Evolutionary conservation across 2,329 filamentous ascomycete species (phyloP).

Genomic region (Penicillium sp.): DNA sequence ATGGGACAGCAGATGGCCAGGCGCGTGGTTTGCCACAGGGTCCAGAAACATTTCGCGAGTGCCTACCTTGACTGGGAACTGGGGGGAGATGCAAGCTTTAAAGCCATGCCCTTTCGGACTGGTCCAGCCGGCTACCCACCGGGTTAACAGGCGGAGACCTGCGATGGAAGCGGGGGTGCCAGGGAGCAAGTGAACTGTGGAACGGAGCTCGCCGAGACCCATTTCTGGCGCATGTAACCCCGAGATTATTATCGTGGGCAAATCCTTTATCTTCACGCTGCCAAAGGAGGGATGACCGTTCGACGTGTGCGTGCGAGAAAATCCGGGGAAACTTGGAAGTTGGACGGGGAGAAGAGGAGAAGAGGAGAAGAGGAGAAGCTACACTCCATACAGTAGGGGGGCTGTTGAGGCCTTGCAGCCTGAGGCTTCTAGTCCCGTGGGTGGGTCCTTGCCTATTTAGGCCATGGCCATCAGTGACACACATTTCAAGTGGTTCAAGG

Average conservation of each 20-base stretch:
- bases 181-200: constrained; percentile 9
- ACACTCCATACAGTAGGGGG: too few relatives aligned
- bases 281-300: not conserved
- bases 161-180: constrained; percentile 14
- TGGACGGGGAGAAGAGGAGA: not conserved
- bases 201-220: constrained; percentile 23
- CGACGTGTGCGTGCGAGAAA: not conserved
- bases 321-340: not conserved
- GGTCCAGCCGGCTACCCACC: constrained; percentile 22
- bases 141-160: constrained; percentile 5
- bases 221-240: not conserved
- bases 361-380: too few relatives aligned
- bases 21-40: not conserved
- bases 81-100: constrained; percentile 12
- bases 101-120: constrained; percentile 17
- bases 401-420: not conserved
- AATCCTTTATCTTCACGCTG: not conserved
- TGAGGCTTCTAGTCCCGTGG: not conserved
- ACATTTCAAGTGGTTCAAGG: too few relatives aligned
- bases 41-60: constrained; percentile 5
- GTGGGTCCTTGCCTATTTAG: not conserved
- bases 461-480: not conserved
- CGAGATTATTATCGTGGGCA: not conserved
- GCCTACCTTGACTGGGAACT: not conserved
- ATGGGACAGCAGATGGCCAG: not conserved